Evolutionary conservation across 208 protist species (phyloP), one percentile per base, ranked within the genome.

Genomic region (Kentomonas sorsogonicus): DNA sequence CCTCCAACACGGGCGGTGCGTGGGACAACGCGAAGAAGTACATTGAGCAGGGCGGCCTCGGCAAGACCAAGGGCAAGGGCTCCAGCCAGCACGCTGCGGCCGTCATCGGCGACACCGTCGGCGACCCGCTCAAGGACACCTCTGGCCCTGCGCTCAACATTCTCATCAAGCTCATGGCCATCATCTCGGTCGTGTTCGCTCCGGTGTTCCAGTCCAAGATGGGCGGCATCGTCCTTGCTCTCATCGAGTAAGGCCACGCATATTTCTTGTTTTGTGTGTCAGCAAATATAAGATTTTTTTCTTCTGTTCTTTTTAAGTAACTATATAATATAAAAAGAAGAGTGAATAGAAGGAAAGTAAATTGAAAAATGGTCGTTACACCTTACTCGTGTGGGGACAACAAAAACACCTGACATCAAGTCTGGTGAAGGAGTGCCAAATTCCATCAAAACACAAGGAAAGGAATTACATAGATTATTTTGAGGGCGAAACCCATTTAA

Each of bases 1-100:
- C 94, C 46, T 91, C 94, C 71, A 98, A 98, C 79, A 91, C 90
- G 23, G 94, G 94, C 31, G 97, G 97, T 48, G 96, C 96, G 13
- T 98, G 97, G 97, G 97, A 98, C 69, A 98, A 98, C 59, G 93
- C 97, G 41, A 98, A 98, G 89, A 98, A 98, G 78, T 97, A 91
- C 73, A 93, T 97, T 70, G 96, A 98, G 77, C 83, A 82, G 66
- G 86, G 90, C 40, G 72, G 79, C 26, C 81, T 94, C 45, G 91
- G 91, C 59, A 88, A 93, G 54, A 87, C 88, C 66, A 92, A 82
- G 67, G 87, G 91, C 41, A 96, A 96, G 69, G 89, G 85, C 43
- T 91, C 82, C 6, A 77, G 97, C 31, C 77, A 89, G 68, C 95
- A 98, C 74, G 91, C 96, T 18, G 97, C 96, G 13, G 93, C 94